phyloP scores from a whole-genome alignment of 116 monocot genomes.

The Dioscorea cayenensis region DNA sequence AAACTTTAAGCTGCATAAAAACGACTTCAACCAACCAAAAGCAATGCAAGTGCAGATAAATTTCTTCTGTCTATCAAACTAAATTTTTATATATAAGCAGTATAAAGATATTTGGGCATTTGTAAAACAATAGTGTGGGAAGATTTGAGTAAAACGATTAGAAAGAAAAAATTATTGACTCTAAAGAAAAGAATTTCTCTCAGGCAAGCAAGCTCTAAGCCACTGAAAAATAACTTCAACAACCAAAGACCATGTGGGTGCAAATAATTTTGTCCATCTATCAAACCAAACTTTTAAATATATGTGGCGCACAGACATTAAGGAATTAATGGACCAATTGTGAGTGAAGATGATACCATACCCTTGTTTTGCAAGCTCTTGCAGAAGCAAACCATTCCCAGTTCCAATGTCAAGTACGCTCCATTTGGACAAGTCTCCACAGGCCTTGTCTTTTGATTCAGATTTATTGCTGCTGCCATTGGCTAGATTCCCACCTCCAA shows the following conservation, averaged over 20 bases:
- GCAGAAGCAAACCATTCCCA: constrained; percentile 91
- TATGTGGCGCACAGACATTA: background rate
- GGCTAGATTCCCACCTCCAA: constrained; percentile 15
- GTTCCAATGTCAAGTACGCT: constrained; percentile 89
- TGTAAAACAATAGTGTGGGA: no score
- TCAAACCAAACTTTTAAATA: background rate
- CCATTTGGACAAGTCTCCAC: constrained; percentile 47
- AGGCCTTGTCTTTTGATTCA: constrained; percentile 21
- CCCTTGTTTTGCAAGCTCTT: constrained; percentile 91
- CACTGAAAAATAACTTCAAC: no score
- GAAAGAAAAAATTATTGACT: no score
- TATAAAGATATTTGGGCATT: no score
- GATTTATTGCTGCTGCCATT: constrained; percentile 20
- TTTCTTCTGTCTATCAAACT: no score
- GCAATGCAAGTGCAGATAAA: no score
- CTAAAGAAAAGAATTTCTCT: background rate
- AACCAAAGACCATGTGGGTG: no score
- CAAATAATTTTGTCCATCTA: no score
- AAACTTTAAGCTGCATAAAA: no score
- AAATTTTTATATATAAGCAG: background rate
- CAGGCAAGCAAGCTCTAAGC: background rate
- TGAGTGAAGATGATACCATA: constrained; percentile 3
- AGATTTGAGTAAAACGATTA: no score
- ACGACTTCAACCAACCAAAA: no score
- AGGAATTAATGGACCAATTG: background rate